Evolutionary conservation across 1,139 yeast species (phyloP).

Genomic region (Hansenula sp.): DNA sequence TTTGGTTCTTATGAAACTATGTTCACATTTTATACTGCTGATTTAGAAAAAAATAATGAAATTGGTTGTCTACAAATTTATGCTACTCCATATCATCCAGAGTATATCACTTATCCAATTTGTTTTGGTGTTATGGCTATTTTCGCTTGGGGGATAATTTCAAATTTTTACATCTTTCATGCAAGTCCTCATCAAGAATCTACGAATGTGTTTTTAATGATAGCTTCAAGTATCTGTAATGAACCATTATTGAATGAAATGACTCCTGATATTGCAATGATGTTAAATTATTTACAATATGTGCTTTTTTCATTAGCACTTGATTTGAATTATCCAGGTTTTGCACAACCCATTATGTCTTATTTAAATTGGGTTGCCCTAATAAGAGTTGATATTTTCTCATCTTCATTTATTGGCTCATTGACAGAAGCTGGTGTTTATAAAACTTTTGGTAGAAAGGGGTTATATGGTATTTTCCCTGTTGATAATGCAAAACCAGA

Average conservation of each 20-base stretch:
- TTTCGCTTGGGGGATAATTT: slow-evolving; percentile 36
- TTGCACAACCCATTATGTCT: slow-evolving; percentile 50
- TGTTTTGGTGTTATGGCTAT: slow-evolving; percentile 39
- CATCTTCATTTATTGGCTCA: slow-evolving; percentile 7
- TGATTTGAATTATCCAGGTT: slow-evolving; percentile 59
- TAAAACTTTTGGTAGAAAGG: slow-evolving; percentile 14
- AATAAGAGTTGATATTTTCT: slow-evolving; percentile 23
- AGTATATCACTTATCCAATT: slow-evolving; percentile 37
- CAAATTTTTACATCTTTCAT: slow-evolving; percentile 34
- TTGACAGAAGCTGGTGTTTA: slow-evolving; percentile 19
- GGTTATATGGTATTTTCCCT: slow-evolving; percentile 8
- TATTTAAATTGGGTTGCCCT: slow-evolving; percentile 34
- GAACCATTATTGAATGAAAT: slow-evolving; percentile 50
- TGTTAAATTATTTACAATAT: slow-evolving; percentile 51
- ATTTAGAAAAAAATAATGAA: not conserved
- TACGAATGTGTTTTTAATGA: slow-evolving; percentile 49
- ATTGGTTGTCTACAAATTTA: slow-evolving; percentile 43
- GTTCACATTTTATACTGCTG: slow-evolving; percentile 6
- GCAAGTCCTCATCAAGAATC: slow-evolving; percentile 62
- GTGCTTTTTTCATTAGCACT: slow-evolving; percentile 54
- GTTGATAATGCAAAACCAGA: slow-evolving; percentile 1
- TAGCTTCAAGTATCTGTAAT: slow-evolving; percentile 60
- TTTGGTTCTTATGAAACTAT: slow-evolving; percentile 11
- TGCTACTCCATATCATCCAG: slow-evolving; percentile 47
- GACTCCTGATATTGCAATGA: slow-evolving; percentile 50